Evolutionary conservation across 2,329 filamentous ascomycete genomes (phyloP), one percentile per base, ranked within the genome.

Genomic region (Penicillium decumbens): DNA sequence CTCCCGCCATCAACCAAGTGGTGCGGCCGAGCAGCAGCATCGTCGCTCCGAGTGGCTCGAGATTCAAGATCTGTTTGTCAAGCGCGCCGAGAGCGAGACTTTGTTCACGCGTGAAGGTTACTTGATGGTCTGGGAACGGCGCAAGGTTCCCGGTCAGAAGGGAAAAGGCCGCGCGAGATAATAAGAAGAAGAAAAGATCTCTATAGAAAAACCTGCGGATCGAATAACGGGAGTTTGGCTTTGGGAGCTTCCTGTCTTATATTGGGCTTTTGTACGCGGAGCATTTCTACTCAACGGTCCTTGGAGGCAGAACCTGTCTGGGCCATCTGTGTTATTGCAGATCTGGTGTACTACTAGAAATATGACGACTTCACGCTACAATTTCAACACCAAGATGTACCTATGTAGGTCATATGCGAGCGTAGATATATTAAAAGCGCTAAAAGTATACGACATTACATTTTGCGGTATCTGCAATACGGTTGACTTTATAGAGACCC

Each of bases 71-170:
- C 68, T 98, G 58, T 96, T 87, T 67, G 92, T 98, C 6, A 88
- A 96, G 66, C 85, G 85, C 70, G 87, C 93, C 18, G 87, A 92
- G 71, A 88, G 82, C 55, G 92, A 98, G 75, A 80, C 95, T 61
- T 69, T 98, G 57, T 95, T 95, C 65, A 86, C 95, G 0, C 89
- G 92, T 45, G 93, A 98, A 78, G 88, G 88, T 48, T 97, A 97
- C 76, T 73, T 97, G 50, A 95, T 97, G 80, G 83, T 98, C 39
- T 97, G 93, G 93, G 93, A 97, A 76, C 79, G 87, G 69, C 81
- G 90, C 71, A 85, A 81, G 65, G 51, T 60, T 5, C 65, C 66
- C 28, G 65, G 66, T 2, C 67, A 67, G 45, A 76, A 74, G 60
- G 66, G 64, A 7, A 73, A 69, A 56, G 61, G 56, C 13, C 45